Conservation (phyloP, 2,329 filamentous ascomycete species). For the Xylariaceae sp. region DNA sequence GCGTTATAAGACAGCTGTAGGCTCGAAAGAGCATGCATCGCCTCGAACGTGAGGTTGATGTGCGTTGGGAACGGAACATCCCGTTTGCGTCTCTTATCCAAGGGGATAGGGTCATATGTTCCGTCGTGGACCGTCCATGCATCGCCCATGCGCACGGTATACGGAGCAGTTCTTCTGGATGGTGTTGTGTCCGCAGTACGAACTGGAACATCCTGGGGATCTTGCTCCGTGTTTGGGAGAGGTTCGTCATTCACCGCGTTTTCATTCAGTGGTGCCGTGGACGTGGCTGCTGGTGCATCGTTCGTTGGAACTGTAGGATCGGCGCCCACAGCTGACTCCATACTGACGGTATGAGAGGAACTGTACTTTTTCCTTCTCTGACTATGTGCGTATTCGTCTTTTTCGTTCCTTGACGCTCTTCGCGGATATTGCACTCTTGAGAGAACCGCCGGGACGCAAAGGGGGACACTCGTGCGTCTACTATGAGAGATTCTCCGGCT, state of each 20-base stretch:
- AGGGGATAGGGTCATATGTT: conserved; percentile 21
- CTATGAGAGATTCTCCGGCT: neutral
- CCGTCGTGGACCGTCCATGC: conserved; percentile 27
- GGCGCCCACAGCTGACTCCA: neutral
- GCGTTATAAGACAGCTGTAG: conserved; percentile 26
- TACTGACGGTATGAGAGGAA: neutral
- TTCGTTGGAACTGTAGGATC: neutral
- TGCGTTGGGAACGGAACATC: conserved; percentile 23
- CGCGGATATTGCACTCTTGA: neutral
- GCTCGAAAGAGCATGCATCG: conserved; percentile 22
- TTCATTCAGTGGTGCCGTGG: neutral
- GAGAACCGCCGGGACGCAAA: neutral
- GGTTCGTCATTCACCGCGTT: neutral
- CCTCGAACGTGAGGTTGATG: conserved; percentile 13
- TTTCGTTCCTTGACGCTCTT: neutral
- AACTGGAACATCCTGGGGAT: no score
- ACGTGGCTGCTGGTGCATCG: neutral
- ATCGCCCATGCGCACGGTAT: conserved; percentile 21
- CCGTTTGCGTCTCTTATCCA: conserved; percentile 20
- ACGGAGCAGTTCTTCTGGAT: conserved; percentile 8
- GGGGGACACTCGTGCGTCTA: neutral
- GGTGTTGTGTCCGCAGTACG: neutral
- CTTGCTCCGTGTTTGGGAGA: no score
- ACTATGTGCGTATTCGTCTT: neutral
- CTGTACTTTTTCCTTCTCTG: neutral